Base-by-base conservation (phyloP, 2,329 filamentous ascomycete species). In the Thielaviopsis populi region DNA sequence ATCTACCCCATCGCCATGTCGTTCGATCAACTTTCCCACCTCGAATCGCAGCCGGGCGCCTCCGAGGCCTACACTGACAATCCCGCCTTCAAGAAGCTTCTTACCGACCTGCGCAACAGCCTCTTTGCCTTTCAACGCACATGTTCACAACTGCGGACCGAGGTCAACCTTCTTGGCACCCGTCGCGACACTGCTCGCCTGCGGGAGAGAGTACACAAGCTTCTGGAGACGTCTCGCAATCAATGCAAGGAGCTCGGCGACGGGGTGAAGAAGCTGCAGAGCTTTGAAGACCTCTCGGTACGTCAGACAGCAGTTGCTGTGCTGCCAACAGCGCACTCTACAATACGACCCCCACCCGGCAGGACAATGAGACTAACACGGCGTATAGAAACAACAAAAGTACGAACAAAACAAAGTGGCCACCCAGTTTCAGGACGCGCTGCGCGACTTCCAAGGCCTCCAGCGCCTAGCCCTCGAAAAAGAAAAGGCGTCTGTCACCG, bases 331-430 rank as follows among this genome's bases (percentile, higher is more conserved):
- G 42, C 24, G 46, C n/a, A 48, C 22, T 43, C 33, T 24, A 27
- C 43, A 8, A 11, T 24, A 27, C 43, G n/a, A 11, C 24, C 17
- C 30, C 19, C 10, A 15, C 40, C 19, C 17, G 1, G 13, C 41
- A 42, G 19, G 43, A 11, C 15, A 10, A 19, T 5, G 7, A 22
- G 10, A 17, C 37, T 43, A 19, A 61, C 24, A 61, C 33, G 13
- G 11, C 40, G 30, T 22, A 70, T 66, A 96, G 90, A 89, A 92
- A 66, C 88, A 90, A 63, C 94, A 99, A 78, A 95, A 92, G 75
- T 97, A 95, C 78, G 94, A 91, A 24, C 92, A 96, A 71, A 89
- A 92, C 69, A 97, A 97, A 74, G 82, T 99, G 41, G 92, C 90
- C 67, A 88, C 89, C 71, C 91, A 97, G 73, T 96, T 97, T 78